Base-by-base conservation (phyloP, 331 rosid species). In the Phaseolus coccineus region DNA sequence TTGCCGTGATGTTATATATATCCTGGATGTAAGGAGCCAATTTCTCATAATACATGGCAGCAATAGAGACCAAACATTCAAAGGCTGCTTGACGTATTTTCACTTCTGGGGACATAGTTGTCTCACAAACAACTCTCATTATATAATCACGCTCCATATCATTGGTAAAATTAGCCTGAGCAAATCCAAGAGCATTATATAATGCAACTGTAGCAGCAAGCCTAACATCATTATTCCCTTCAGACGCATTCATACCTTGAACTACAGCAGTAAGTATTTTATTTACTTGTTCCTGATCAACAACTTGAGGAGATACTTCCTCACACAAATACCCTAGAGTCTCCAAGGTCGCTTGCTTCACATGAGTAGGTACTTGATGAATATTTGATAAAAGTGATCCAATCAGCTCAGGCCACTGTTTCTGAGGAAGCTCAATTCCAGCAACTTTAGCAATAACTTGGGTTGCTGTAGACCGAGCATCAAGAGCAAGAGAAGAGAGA, bases 41-140 rank as follows among this genome's bases (percentile, higher is more conserved):
- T 40, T 88, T 93, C 74, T 91, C 94, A 3, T 93, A 93, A 76
- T 93, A 91, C 71, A 89, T 84, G 55, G 97, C 90, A 9, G 94
- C 91, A 81, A 93, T 93, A n/a, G 97, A 88, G 66, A 93, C 97
- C 89, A 93, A 71, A 82, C 97, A 93, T 90, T 93, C 97, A 80
- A 88, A 91, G 70, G 96, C 93, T 74, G 97, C 96, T 78, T 87
- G 91, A 40, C 97, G 88, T 61, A 89, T 88, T 86, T 79, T 91
- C 88, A 87, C 77, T 62, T 93, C 96, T 0, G 97, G 89, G 44
- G 91, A 89, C 83, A 87, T 71, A 57, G 96, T 89, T 82, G 93
- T 85, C 87, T 93, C 97, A 71, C 94, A 93, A 68, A 93, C 91
- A 81, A 93, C 97, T 87, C 94, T 89, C 97, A 93, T 93, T 58